Evolutionary conservation across 352 stramenopile species (phyloP), one percentile per base, ranked within the genome.

Genomic region (Phytophthora kernoviae): DNA sequence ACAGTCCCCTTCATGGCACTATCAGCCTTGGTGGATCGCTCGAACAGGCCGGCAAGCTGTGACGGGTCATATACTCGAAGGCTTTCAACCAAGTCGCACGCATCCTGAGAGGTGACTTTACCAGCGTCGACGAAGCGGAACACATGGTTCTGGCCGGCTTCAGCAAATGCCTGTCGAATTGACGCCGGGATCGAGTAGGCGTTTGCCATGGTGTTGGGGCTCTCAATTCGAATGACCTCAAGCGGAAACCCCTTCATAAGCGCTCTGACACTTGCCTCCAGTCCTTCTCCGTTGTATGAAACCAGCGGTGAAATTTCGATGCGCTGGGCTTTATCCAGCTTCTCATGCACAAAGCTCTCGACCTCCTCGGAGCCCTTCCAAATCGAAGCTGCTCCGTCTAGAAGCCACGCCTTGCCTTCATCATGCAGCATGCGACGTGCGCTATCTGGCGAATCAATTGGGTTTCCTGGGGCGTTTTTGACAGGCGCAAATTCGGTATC

Each of bases 401-500:
- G 22, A 1, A 96, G 65, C 92, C 91, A 97, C 5, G 72, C 33
- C 33, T 77, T 84, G 5, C 71, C 58, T 68, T 96, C 81, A 32
- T 71, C 58, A 9, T 78, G 70, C 11, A 96, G 62, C 79, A 96
- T 90, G 21, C 52, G 52, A n/a, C 86, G 75, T 0, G 90, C 91
- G 17, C 75, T 92, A 50, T 97, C 88, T 6, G 90, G 91, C 1
- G 92, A 97, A 68, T 98, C 92, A 1, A 71, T 71, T 4, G 68
- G 40, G 18, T 52, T 73, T 17, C 88, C 91, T 4, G 88, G 77
- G 7, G 89, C 79, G 67, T 98, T 98, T 59, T 98, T 98, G 1
- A 98, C 91, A 0, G 92, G 91, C 4, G 88, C 81, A 63, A 98
- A 98, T 68, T 99, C 96, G 5, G 96, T 90, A 24, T 91, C 84